Percentiles rank a stretch among this genome's conserved stretches.
Evolutionary conservation across 2,329 filamentous ascomycete genomes (phyloP).

Genomic region (Pseudocercospora crystallina): DNA sequence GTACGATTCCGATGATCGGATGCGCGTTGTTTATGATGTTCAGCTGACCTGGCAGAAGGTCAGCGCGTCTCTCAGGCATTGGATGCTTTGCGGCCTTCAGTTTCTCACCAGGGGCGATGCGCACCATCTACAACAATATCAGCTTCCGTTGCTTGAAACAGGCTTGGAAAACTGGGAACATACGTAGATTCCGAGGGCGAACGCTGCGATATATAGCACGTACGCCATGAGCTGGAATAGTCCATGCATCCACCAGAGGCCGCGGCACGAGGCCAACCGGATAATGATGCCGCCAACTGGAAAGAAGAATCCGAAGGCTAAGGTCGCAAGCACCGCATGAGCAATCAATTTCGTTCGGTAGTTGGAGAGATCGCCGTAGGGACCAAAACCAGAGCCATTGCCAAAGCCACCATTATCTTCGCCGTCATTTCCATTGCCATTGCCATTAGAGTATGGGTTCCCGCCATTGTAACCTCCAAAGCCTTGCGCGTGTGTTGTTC

Average conservation of each 20-base stretch:
- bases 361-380: conserved; percentile 9
- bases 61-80: too few relatives aligned
- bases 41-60: conserved; percentile 26
- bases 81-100: too few relatives aligned
- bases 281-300: conserved; percentile 48
- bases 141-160: too few relatives aligned
- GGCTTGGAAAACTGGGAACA: not conserved
- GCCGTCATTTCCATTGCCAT: conserved; percentile 9
- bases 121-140: too few relatives aligned
- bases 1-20: conserved; percentile 55
- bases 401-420: conserved; percentile 11
- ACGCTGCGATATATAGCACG: conserved; percentile 49
- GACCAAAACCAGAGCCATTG: conserved; percentile 13
- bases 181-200: conserved; percentile 52
- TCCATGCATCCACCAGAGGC: conserved; percentile 47
- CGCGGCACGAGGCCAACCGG: conserved; percentile 46
- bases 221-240: conserved; percentile 52
- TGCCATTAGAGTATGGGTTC: conserved; percentile 15
- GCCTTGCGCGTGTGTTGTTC: conserved; percentile 11
- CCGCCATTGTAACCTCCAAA: conserved; percentile 12
- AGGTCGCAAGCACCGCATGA: conserved; percentile 45
- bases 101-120: too few relatives aligned
- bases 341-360: conserved; percentile 42
- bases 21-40: conserved; percentile 43
- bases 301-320: conserved; percentile 50